Evolutionary conservation across 2,329 filamentous ascomycete genomes (phyloP), one percentile per base, ranked within the genome.

Genomic region (Trichophyton mentagrophytes): DNA sequence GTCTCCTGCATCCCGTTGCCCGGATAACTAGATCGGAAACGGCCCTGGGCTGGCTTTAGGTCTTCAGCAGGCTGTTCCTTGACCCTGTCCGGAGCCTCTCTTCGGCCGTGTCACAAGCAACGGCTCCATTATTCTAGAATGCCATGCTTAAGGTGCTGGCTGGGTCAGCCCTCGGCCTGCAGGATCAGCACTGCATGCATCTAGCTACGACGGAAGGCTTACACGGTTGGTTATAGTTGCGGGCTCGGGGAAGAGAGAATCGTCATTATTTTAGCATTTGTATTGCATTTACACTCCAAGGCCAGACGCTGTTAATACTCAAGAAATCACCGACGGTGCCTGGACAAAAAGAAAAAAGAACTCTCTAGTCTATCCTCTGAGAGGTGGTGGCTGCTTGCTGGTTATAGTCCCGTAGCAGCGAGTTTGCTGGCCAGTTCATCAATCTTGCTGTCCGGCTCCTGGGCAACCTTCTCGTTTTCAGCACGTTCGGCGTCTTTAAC

Each of bases 341-440:
- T 30, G 27, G 6, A 30, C 6, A 27, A 27, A 27, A 27, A 27
- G 1, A 5, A 27, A 27, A 7, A 9, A 38, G 3, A 13, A 1
- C 33, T 38, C 33, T 38, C 33, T 36, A 13, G 9, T 38, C 33
- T 38, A 38, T 38, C 33, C 6, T 38, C 33, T 3, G 9, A 38
- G 11, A 30, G 27, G 27, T 7, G 27, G 33, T 13, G 22, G 22
- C 22, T 22, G 2, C 42, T 22, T 11, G 27, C 9, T 53, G 3
- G 36, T 59, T 61, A 64, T 33, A 65, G 61, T 11, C 59, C 59
- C n/a, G 89, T 88, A 81, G 91, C 91, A 64, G 82, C 83, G 66
- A 97, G 76, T 69, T 84, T 80, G 71, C 86, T 82, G 15, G 90
- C 87, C 69, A 97, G 77, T 53, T 85, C 85, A 68, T 96, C 90